A percentile compares a stretch with the other conserved stretches of the same genome.
phyloP scores from a whole-genome alignment of 108 stramenopile genomes.

The Schizochytrium sp. region DNA sequence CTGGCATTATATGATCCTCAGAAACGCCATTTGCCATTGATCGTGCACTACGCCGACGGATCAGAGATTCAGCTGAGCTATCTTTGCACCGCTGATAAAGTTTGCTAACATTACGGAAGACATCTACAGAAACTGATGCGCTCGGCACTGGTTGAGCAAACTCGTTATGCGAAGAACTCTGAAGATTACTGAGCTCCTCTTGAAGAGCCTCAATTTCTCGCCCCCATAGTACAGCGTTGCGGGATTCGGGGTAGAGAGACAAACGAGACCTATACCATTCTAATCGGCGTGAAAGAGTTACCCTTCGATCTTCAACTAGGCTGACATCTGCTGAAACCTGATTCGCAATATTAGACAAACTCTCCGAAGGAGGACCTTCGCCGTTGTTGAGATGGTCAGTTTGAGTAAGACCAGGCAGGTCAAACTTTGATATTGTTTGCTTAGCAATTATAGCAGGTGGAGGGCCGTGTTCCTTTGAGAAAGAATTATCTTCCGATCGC shows the following conservation, averaged over 20 bases:
- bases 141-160: neutral
- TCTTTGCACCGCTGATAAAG: neutral
- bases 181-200: neutral
- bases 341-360: neutral
- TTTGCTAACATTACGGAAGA: neutral
- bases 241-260: neutral
- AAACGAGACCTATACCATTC: conserved; percentile 44
- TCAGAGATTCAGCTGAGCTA: conserved; percentile 33
- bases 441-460: neutral
- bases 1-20: neutral
- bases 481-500: neutral
- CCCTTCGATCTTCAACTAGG: neutral
- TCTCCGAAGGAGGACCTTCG: neutral
- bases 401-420: neutral
- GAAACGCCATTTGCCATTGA: neutral
- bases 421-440: neutral
- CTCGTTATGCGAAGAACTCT: neutral
- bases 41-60: neutral
- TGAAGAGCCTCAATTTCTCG: neutral
- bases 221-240: conserved; percentile 37
- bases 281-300: neutral
- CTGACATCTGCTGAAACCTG: neutral
- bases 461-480: conserved; percentile 11
- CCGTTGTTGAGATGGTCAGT: neutral
- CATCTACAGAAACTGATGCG: neutral